These are phyloP conservation scores for Plasmodium cynomolgi DNA, from an alignment of 169 alveolate genomes.

Conservation along the genomic window DNA sequence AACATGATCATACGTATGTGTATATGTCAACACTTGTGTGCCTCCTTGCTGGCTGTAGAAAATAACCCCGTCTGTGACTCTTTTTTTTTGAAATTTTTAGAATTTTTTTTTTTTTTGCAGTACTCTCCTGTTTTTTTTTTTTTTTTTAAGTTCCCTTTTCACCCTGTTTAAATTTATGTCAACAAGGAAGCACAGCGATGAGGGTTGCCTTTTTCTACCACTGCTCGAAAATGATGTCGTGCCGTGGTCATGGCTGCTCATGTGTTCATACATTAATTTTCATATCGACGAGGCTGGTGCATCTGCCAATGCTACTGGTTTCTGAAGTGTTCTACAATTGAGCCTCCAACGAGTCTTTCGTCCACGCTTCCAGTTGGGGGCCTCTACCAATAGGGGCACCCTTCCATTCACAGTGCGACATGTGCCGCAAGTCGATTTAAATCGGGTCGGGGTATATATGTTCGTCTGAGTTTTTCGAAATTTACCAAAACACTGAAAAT, in stretches of 20 bases:
- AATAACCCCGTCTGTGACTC: background rate
- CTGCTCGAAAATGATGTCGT: background rate
- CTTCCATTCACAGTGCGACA: background rate
- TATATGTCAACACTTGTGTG: background rate
- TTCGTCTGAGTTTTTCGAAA: constrained; percentile 1
- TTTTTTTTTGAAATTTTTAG: background rate
- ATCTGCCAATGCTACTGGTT: background rate
- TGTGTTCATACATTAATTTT: background rate
- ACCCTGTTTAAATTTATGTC: background rate
- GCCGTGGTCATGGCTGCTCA: background rate
- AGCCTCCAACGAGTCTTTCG: background rate
- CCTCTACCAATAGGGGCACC: background rate
- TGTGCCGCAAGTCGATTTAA: background rate
- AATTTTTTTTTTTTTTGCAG: background rate
- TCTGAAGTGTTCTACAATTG: background rate
- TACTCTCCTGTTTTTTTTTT: background rate
- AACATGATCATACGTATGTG: background rate
- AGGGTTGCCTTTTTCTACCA: background rate
- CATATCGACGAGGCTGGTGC: background rate
- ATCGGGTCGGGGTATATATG: background rate
- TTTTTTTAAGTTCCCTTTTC: constrained; percentile 2
- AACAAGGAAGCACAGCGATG: background rate
- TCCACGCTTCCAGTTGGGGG: background rate
- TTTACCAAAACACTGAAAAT: constrained; percentile 1
- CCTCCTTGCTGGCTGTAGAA: background rate